These are phyloP conservation scores for Xylaria venustula DNA, from an alignment of 495 filamentous ascomycete genomes.

Conservation along the genomic window DNA sequence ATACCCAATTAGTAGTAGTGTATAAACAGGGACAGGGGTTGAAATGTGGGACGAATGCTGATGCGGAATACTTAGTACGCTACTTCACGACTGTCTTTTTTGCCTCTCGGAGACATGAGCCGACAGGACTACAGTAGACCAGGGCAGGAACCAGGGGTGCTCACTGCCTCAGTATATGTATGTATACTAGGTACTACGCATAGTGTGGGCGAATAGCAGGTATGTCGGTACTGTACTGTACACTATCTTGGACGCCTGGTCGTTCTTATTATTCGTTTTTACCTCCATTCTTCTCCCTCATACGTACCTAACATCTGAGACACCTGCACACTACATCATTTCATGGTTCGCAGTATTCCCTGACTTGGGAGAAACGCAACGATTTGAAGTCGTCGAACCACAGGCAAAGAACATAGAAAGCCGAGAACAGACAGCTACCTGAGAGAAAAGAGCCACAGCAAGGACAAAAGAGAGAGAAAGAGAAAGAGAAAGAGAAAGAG, in stretches of 20 bases:
- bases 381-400: background rate
- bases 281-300: background rate
- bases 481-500: background rate
- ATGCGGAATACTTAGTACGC: background rate
- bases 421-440: background rate
- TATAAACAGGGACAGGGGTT: background rate
- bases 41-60: background rate
- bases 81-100: slow-evolving; percentile 16
- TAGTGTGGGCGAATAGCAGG: background rate
- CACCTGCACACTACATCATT: slow-evolving; percentile 4
- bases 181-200: no score
- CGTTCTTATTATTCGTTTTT: slow-evolving; percentile 10
- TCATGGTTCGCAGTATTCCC: background rate
- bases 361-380: background rate
- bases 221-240: background rate
- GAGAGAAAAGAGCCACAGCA: background rate
- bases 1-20: background rate
- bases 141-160: background rate
- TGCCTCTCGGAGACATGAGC: slow-evolving; percentile 17
- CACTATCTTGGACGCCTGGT: background rate
- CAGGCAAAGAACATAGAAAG: background rate
- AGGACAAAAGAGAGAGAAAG: background rate
- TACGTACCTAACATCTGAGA: slow-evolving; percentile 13
- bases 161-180: no score
- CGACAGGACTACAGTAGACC: slow-evolving; percentile 9